Percentiles rank a stretch among this genome's conserved stretches.
Conservation (phyloP, 2,329 filamentous ascomycete species). For the Xylariales sp. region DNA sequence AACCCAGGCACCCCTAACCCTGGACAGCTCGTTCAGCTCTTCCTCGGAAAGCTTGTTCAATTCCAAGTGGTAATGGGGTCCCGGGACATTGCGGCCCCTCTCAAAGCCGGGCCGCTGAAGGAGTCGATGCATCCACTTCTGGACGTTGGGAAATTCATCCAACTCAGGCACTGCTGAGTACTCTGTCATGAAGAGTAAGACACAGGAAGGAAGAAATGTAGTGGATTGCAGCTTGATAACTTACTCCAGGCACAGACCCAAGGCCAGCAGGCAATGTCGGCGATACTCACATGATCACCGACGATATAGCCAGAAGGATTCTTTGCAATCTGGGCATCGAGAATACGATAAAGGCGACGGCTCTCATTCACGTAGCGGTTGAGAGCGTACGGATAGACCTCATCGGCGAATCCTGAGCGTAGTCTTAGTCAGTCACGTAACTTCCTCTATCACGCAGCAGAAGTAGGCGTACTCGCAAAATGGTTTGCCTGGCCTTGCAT, state of each 20-base stretch:
- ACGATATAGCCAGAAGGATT: constrained; percentile 2
- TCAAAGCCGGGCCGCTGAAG: too few relatives aligned
- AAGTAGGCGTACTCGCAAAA: constrained; percentile 50
- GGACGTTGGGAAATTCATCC: too few relatives aligned
- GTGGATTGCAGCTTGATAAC: too few relatives aligned
- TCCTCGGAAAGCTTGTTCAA: too few relatives aligned
- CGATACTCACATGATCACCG: neutral
- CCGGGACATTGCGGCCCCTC: too few relatives aligned
- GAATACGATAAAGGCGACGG: neutral
- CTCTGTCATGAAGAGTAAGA: too few relatives aligned
- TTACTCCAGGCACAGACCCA: neutral
- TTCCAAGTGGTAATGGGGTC: too few relatives aligned
- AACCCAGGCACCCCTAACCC: too few relatives aligned
- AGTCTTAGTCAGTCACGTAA: neutral
- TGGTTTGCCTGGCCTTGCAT: constrained; percentile 88
- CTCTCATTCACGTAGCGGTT: neutral
- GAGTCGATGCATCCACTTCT: too few relatives aligned
- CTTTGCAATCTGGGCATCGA: neutral
- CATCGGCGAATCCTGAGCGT: constrained; percentile 4
- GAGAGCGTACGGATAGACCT: constrained; percentile 6
- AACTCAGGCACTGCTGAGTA: too few relatives aligned
- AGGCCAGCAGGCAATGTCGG: constrained; percentile 2
- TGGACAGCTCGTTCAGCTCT: too few relatives aligned
- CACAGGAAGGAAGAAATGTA: too few relatives aligned
- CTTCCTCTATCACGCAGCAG: neutral